These are phyloP conservation scores for Fusarium nodosum DNA, from an alignment of 2,329 filamentous ascomycete genomes.

Conservation along the genomic window DNA sequence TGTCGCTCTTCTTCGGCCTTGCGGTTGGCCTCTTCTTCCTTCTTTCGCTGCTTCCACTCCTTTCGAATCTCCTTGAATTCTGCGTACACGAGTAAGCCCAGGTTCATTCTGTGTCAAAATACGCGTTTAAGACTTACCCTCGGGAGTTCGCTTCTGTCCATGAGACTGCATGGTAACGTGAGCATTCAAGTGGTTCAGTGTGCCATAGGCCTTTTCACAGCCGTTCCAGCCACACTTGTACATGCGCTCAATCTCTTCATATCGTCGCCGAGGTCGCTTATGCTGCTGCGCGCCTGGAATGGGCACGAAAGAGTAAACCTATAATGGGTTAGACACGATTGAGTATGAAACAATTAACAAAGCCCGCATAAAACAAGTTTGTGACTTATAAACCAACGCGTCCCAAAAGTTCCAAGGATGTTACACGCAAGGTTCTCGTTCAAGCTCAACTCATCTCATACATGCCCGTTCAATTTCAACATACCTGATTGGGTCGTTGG, in stretches of 20 bases:
- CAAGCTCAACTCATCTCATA: slow-evolving; percentile 24
- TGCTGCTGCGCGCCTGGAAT: slow-evolving; percentile 98
- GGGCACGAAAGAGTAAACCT: slow-evolving; percentile 98
- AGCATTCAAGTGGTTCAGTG: slow-evolving; percentile 95
- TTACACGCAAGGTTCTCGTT: slow-evolving; percentile 5
- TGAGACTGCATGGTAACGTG: slow-evolving; percentile 99
- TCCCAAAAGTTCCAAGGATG: neutral
- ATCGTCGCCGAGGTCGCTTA: slow-evolving; percentile 91
- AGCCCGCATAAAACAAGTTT: slow-evolving; percentile 1
- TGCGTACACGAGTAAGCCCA: slow-evolving; percentile 59
- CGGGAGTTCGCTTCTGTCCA: slow-evolving; percentile 91
- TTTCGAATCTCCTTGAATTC: slow-evolving; percentile 99
- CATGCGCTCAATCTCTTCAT: slow-evolving; percentile 99
- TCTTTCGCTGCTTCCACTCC: slow-evolving; percentile 99
- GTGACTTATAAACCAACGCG: slow-evolving; percentile 1
- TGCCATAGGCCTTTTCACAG: slow-evolving; percentile 98
- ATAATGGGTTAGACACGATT: slow-evolving; percentile 46
- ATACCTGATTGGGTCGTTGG: slow-evolving; percentile 71
- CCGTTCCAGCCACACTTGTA: slow-evolving; percentile 99
- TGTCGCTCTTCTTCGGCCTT: slow-evolving; percentile 83
- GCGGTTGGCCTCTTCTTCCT: slow-evolving; percentile 83
- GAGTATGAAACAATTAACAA: neutral
- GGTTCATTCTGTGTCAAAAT: neutral
- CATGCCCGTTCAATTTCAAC: slow-evolving; percentile 49
- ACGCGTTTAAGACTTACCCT: slow-evolving; percentile 75